Percentiles rank a stretch among this genome's conserved stretches.
Conservation (phyloP, 495 filamentous ascomycete species). For the Penicillium dipodomyicola region DNA sequence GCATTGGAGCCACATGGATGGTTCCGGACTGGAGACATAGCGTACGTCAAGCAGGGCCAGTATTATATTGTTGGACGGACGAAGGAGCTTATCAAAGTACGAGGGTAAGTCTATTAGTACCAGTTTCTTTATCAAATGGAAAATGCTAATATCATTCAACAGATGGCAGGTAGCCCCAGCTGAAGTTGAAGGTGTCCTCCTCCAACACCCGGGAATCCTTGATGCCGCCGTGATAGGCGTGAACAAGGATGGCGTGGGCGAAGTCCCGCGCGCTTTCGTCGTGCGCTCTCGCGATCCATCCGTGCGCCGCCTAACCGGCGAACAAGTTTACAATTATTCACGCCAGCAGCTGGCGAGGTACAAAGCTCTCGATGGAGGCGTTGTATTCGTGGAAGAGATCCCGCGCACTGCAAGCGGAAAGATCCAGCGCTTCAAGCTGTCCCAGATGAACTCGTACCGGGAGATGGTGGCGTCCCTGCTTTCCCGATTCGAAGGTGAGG, state of each 20-base stretch:
- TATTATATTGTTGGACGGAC: conserved; percentile 76
- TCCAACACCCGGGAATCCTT: conserved; percentile 63
- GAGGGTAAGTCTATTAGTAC: conserved; percentile 33
- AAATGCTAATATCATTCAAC: conserved; percentile 4
- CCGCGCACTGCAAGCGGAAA: conserved; percentile 79
- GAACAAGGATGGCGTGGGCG: conserved; percentile 53
- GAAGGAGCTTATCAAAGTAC: conserved; percentile 73
- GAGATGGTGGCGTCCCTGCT: conserved; percentile 45
- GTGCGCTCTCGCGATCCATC: conserved; percentile 46
- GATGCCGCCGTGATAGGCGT: conserved; percentile 83
- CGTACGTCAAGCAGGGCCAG: conserved; percentile 55
- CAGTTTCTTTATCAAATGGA: neutral
- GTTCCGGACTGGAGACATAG: conserved; percentile 78
- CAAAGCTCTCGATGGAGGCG: conserved; percentile 69
- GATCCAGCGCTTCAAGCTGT: conserved; percentile 57
- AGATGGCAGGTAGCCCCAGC: conserved; percentile 79
- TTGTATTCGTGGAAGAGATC: conserved; percentile 69
- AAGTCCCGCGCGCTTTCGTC: conserved; percentile 72
- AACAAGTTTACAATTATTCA: conserved; percentile 62
- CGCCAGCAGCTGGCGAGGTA: conserved; percentile 58
- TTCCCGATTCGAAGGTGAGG: conserved; percentile 28
- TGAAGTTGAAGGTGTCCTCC: conserved; percentile 75
- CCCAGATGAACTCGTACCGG: conserved; percentile 46
- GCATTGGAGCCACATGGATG: conserved; percentile 58
- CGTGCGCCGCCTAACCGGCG: conserved; percentile 41